Percentiles rank a stretch among this genome's conserved stretches.
Conservation (phyloP, 129 eudicot species). For the Dittrichia graveolens region DNA sequence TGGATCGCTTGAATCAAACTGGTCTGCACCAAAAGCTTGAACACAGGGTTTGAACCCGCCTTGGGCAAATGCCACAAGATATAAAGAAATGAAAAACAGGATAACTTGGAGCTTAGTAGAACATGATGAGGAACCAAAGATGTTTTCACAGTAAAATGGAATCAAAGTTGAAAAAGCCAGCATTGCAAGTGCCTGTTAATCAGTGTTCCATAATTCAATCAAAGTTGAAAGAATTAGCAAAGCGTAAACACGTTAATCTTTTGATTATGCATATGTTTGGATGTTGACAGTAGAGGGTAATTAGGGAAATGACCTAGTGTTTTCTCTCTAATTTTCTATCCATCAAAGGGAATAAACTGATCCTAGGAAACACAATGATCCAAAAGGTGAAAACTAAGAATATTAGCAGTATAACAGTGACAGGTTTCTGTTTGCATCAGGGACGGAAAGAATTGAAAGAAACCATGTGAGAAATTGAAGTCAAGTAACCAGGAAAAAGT, state of each 20-base stretch:
- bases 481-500: no score
- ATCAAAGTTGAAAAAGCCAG: slow-evolving; percentile 58
- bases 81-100: slow-evolving; percentile 52
- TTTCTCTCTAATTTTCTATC: not conserved
- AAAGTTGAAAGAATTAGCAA: not conserved
- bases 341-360: no score
- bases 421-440: no score
- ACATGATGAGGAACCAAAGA: slow-evolving; percentile 14
- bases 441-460: no score
- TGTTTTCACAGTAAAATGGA: slow-evolving; percentile 29
- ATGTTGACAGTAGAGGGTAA: no score
- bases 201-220: no score
- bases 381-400: no score
- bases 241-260: not conserved
- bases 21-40: slow-evolving; percentile 74
- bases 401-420: no score
- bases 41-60: slow-evolving; percentile 64
- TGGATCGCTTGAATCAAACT: slow-evolving; percentile 55
- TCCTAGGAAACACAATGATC: no score
- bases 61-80: slow-evolving; percentile 58
- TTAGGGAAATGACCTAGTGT: no score
- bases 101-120: slow-evolving; percentile 33
- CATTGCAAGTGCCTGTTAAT: slow-evolving; percentile 59
- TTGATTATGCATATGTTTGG: no score
- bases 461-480: no score